Evolutionary conservation across 192 early-diverging fungal species (phyloP).

Genomic region (Helicostylum pulchrum): DNA sequence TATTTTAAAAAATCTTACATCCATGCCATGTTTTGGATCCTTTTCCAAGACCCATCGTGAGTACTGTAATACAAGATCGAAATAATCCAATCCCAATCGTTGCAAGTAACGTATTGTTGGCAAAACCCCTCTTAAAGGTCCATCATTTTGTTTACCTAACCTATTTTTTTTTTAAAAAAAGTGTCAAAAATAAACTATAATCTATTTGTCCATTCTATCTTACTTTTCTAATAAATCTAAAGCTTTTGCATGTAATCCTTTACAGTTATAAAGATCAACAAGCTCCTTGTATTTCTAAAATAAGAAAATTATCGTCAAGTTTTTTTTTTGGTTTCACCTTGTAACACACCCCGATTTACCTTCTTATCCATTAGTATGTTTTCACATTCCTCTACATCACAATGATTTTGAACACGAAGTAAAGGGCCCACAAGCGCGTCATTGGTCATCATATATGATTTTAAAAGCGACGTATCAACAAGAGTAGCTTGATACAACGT

Average conservation of each 20-base stretch:
- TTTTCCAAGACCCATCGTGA: constrained; percentile 71
- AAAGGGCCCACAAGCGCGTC: constrained; percentile 86
- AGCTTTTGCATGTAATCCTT: constrained; percentile 86
- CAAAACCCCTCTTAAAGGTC: constrained; percentile 58
- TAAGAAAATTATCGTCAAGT: not conserved
- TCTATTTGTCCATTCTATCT: constrained; percentile 10
- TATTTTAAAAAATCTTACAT: constrained; percentile 43
- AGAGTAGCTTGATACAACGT: constrained; percentile 56
- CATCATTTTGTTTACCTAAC: constrained; percentile 43
- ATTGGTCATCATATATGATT: constrained; percentile 85
- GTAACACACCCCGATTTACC: constrained; percentile 36
- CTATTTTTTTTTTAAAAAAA: constrained; percentile 12
- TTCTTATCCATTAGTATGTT: constrained; percentile 69
- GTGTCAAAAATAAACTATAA: not conserved
- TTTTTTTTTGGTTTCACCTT: not conserved
- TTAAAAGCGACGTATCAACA: constrained; percentile 89
- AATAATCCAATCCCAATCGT: constrained; percentile 67
- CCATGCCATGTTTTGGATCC: constrained; percentile 65
- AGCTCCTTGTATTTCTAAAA: constrained; percentile 79
- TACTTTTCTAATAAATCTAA: constrained; percentile 74
- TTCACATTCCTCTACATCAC: constrained; percentile 83
- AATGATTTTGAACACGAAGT: constrained; percentile 85
- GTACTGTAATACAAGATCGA: constrained; percentile 84
- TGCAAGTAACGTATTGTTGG: constrained; percentile 76
- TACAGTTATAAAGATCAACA: constrained; percentile 91